Evolutionary conservation across 139 green algal genomes (phyloP).

Genomic region (Chlamydomonas sphaeroides): DNA sequence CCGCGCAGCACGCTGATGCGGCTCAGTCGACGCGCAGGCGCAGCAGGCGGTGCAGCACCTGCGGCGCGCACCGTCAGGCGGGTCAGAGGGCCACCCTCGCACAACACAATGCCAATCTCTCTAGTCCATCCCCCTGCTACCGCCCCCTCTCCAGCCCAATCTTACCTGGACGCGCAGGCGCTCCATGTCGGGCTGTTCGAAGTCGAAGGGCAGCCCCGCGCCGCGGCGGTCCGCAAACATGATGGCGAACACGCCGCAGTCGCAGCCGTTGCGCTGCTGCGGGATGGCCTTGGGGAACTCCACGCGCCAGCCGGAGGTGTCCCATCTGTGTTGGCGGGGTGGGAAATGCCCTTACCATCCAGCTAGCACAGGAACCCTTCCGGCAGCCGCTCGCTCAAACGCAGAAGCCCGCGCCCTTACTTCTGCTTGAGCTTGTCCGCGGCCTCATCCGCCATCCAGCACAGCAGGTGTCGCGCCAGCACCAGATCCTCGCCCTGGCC

Average conservation of each 20-base stretch:
- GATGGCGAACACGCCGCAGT: constrained; percentile 89
- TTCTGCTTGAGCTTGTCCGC: constrained; percentile 65
- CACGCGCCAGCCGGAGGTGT: constrained; percentile 44
- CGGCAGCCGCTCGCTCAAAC: too few relatives aligned
- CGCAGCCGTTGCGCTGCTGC: constrained; percentile 79
- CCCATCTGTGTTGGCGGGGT: constrained; percentile 36
- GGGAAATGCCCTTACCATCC: too few relatives aligned
- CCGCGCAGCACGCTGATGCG: too few relatives aligned
- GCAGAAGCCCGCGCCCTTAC: too few relatives aligned
- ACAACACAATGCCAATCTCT: too few relatives aligned
- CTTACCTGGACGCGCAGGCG: constrained; percentile 7
- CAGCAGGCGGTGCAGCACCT: too few relatives aligned
- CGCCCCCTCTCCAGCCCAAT: too few relatives aligned
- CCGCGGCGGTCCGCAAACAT: constrained; percentile 58
- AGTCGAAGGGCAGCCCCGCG: constrained; percentile 7
- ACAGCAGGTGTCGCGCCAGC: constrained; percentile 63
- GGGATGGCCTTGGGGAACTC: constrained; percentile 65
- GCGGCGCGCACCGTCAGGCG: too few relatives aligned
- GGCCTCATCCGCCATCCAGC: constrained; percentile 79
- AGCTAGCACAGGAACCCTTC: too few relatives aligned
- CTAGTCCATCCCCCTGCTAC: too few relatives aligned
- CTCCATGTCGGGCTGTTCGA: constrained; percentile 32
- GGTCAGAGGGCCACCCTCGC: too few relatives aligned
- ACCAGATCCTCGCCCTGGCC: constrained; percentile 60
- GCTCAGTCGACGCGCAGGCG: too few relatives aligned